These are phyloP conservation scores for Kregervanrija pseudodelftensis DNA, from an alignment of 805 yeast species.

Conservation along the genomic window DNA sequence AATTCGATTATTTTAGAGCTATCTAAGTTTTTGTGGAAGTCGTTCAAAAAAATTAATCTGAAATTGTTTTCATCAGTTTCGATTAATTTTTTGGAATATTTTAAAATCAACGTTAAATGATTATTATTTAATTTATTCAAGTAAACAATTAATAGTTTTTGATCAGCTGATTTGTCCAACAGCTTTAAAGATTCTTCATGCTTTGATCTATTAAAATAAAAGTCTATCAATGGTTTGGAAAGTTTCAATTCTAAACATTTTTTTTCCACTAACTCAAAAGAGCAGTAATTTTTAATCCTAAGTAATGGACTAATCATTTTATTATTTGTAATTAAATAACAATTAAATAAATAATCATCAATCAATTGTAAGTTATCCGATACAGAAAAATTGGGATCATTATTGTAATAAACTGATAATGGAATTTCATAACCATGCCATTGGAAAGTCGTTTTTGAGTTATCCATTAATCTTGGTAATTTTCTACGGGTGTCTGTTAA, in stretches of 20 bases:
- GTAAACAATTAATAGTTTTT: slow-evolving; percentile 26
- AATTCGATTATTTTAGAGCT: slow-evolving; percentile 46
- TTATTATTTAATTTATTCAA: slow-evolving; percentile 46
- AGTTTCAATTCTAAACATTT: slow-evolving; percentile 41
- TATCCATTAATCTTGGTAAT: slow-evolving; percentile 33
- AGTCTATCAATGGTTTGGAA: slow-evolving; percentile 68
- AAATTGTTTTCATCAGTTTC: slow-evolving; percentile 31
- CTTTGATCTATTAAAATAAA: slow-evolving; percentile 53
- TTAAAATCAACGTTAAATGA: slow-evolving; percentile 46
- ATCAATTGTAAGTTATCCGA: slow-evolving; percentile 38
- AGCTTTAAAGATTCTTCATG: slow-evolving; percentile 65
- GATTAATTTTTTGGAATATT: slow-evolving; percentile 49
- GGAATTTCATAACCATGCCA: slow-evolving; percentile 43
- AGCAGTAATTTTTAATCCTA: slow-evolving; percentile 69
- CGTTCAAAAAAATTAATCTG: slow-evolving; percentile 53
- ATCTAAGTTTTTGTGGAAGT: slow-evolving; percentile 51
- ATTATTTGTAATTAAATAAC: slow-evolving; percentile 64
- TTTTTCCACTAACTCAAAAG: slow-evolving; percentile 50
- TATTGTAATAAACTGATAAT: slow-evolving; percentile 30
- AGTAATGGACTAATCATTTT: slow-evolving; percentile 77
- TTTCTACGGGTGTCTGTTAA: slow-evolving; percentile 49
- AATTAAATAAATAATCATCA: slow-evolving; percentile 72
- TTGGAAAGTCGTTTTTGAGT: slow-evolving; percentile 26
- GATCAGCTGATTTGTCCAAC: slow-evolving; percentile 32
- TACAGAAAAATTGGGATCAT: slow-evolving; percentile 7